Percentiles rank a stretch among this genome's conserved stretches.
Conservation (phyloP, 2,329 filamentous ascomycete species). For the Fusarium subtropicale region DNA sequence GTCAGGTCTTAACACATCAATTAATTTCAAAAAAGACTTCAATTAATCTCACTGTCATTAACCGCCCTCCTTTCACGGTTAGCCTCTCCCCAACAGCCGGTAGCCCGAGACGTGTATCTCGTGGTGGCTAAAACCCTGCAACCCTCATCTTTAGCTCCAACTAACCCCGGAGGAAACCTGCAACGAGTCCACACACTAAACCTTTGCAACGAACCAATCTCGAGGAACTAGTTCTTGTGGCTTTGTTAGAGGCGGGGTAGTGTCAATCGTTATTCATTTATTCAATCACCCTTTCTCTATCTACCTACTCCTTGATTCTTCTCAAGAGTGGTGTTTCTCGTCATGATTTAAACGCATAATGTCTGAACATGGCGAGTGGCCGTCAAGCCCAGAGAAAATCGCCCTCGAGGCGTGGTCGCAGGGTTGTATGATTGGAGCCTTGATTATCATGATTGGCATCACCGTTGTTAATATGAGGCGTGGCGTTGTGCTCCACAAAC, state of each 20-base stretch:
- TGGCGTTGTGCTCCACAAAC: slow-evolving; percentile 60
- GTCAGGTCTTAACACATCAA: background rate
- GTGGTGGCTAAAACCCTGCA: background rate
- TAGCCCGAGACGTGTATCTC: background rate
- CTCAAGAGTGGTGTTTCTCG: background rate
- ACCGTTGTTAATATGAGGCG: slow-evolving; percentile 62
- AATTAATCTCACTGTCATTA: background rate
- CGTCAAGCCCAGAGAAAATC: slow-evolving; percentile 20
- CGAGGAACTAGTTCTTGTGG: background rate
- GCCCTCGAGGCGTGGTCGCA: slow-evolving; percentile 61
- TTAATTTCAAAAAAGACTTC: accelerated
- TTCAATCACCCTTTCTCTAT: background rate
- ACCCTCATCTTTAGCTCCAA: background rate
- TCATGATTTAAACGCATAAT: background rate
- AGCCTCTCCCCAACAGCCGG: background rate
- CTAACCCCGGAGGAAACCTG: background rate
- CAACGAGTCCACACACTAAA: background rate
- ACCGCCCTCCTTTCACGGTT: background rate
- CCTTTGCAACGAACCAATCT: background rate
- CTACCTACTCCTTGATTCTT: background rate
- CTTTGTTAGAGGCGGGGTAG: background rate
- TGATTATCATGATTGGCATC: slow-evolving; percentile 61
- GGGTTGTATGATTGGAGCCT: slow-evolving; percentile 60
- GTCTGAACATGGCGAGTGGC: slow-evolving; percentile 20
- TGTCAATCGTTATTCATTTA: background rate